phyloP scores from a whole-genome alignment of 257 asterid genomes.

The Scutellaria galericulata region DNA sequence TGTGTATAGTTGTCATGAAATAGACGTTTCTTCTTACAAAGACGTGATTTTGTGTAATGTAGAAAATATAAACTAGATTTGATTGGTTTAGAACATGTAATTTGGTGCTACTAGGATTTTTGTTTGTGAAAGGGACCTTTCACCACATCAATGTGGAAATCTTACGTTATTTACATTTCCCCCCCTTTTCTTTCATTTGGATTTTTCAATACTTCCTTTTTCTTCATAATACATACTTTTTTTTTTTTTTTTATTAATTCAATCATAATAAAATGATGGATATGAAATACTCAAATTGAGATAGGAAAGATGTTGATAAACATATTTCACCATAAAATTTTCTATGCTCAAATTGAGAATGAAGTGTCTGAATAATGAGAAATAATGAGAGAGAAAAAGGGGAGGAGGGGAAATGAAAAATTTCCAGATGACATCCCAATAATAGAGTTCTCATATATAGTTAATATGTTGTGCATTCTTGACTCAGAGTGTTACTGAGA shows the following conservation, averaged over 20 bases:
- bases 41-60: constrained; percentile 36
- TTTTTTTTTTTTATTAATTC: no score
- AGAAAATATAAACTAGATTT: neutral
- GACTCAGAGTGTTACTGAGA: constrained; percentile 42
- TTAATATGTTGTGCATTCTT: neutral
- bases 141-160: constrained; percentile 33
- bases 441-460: neutral
- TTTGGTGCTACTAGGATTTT: constrained; percentile 36
- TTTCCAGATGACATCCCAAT: constrained; percentile 11
- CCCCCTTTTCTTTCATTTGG: no score
- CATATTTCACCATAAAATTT: neutral
- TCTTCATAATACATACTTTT: no score
- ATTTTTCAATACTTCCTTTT: no score
- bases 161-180: constrained; percentile 22
- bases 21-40: constrained; percentile 38
- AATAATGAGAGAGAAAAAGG: neutral
- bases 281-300: no score
- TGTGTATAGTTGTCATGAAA: constrained; percentile 37
- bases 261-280: no score
- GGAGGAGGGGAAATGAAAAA: neutral
- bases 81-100: constrained; percentile 28
- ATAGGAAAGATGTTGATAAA: neutral
- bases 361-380: constrained; percentile 1
- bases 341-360: neutral
- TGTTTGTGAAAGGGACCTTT: constrained; percentile 32